phyloP scores from a whole-genome alignment of 2,329 filamentous ascomycete species.

The Paracorniculantispora psalliotae region DNA sequence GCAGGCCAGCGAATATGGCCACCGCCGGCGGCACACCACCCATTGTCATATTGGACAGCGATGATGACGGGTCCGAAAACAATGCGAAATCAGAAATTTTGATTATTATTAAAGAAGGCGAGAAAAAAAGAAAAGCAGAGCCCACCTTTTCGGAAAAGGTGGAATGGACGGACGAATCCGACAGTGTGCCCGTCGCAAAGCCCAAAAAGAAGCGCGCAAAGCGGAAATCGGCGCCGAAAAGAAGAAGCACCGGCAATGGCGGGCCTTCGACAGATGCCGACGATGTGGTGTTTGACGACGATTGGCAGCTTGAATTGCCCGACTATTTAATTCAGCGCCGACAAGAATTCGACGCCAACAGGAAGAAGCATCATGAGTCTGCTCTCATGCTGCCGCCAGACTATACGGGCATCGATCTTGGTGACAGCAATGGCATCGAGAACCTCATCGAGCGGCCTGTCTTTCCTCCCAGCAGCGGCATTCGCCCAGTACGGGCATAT shows the following conservation, averaged over 20 bases:
- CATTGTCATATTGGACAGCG: conserved; percentile 9
- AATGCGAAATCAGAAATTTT: neutral
- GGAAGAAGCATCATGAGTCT: conserved; percentile 55
- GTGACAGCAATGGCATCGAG: conserved; percentile 31
- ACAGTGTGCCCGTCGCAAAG: conserved; percentile 52
- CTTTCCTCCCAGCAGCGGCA: conserved; percentile 49
- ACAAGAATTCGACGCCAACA: conserved; percentile 60
- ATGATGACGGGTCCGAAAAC: neutral
- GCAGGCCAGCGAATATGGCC: conserved; percentile 2
- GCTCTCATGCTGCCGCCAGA: conserved; percentile 73
- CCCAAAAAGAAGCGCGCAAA: conserved; percentile 36
- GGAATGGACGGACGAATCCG: conserved; percentile 56
- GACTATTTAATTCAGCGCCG: conserved; percentile 69
- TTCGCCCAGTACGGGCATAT: conserved; percentile 65
- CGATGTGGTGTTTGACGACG: conserved; percentile 36
- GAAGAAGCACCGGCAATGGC: conserved; percentile 19
- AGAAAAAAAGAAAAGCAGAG: conserved; percentile 34
- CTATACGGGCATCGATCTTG: conserved; percentile 70
- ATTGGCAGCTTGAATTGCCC: conserved; percentile 56
- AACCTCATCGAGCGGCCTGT: conserved; percentile 62
- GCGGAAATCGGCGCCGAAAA: conserved; percentile 26
- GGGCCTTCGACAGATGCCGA: conserved; percentile 24
- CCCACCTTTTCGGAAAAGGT: conserved; percentile 38
- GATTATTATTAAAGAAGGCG: neutral
- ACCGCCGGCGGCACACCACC: neutral